phyloP scores from a whole-genome alignment of 2,329 filamentous ascomycete genomes.

The Talaromyces sp. region DNA sequence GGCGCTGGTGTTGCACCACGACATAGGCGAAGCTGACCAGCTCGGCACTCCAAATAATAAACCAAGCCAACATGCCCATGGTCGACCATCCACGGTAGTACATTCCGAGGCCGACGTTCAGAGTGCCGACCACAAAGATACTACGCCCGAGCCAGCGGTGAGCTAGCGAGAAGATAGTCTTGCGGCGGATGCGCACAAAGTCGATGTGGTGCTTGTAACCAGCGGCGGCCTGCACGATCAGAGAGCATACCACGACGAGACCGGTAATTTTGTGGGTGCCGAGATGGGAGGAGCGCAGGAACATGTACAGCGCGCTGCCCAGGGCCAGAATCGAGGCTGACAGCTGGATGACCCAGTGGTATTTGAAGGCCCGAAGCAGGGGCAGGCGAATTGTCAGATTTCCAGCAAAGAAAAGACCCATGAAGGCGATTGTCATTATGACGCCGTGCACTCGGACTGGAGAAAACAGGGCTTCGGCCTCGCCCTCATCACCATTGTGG shows the following conservation, averaged over 20 bases:
- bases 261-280: slow-evolving; percentile 13
- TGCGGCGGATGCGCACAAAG: slow-evolving; percentile 13
- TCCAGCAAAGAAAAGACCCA: slow-evolving; percentile 13
- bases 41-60: slow-evolving; percentile 9
- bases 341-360: slow-evolving; percentile 15
- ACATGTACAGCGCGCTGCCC: slow-evolving; percentile 13
- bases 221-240: slow-evolving; percentile 11
- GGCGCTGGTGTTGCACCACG: slow-evolving; percentile 5
- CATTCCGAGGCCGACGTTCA: slow-evolving; percentile 13
- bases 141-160: slow-evolving; percentile 13
- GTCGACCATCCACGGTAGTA: slow-evolving; percentile 12
- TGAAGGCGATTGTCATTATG: slow-evolving; percentile 14
- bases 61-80: slow-evolving; percentile 9
- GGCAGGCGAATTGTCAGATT: slow-evolving; percentile 11
- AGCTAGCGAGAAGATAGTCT: slow-evolving; percentile 9
- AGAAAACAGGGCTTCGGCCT: background rate
- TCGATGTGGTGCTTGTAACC: slow-evolving; percentile 15
- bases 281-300: slow-evolving; percentile 9
- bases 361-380: slow-evolving; percentile 9
- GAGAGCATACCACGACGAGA: slow-evolving; percentile 5
- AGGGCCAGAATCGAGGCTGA: slow-evolving; percentile 12
- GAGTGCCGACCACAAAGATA: slow-evolving; percentile 11
- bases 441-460: slow-evolving; percentile 12
- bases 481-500: background rate
- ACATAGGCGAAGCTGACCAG: slow-evolving; percentile 10